Base-by-base conservation (phyloP, 202 grass and related monocot genomes). In the Saccharum hybrid region DNA sequence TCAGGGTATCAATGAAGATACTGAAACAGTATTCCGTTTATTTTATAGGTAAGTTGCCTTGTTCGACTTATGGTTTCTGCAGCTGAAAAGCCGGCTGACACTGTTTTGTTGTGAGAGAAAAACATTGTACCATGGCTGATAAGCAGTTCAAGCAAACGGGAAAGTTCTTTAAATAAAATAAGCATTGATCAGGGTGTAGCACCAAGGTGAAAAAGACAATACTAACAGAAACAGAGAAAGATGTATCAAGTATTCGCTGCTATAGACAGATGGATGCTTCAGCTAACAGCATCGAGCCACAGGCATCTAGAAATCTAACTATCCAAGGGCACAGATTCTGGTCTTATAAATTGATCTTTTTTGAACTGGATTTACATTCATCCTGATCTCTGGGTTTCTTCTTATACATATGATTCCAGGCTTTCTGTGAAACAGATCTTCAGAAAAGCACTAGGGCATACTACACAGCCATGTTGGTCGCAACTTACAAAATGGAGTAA, bases 1-100 rank as follows among this genome's bases (percentile, higher is more conserved):
- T 78, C 39, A 60, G n/a, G 71, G 59, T 49, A 78, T 49, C n/a
- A 77, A 72, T 40, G 56, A 77, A 85, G 66, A 72, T 19, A 54
- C 19, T 31, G 37, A 67, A 71, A 73, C 7, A 5, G 18, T 54
- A 7, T 37, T 51, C 21, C 2, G 49, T 51, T 66, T 65, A 45
- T n/a, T 64, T 83, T 33, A 18, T 54, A 7, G 28, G 28, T 28
- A 28, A 28, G 28, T 28, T 28, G 28, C 28, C 28, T 28, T 28
- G 28, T 28, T 28, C 28, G 1, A 28, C 28, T 28, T 28, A 28
- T 28, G 28, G 28, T 28, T 28, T 28, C 28, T 28, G 28, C 28
- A 28, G 28, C 28, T 28, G 28, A 28, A 28, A 28, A 28, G 28
- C 28, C 28, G 28, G 28, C 28, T 28, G 28, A 28, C 28, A 28